A percentile compares a stretch with the other conserved stretches of the same genome.
Conservation (phyloP, 306 rosid genomes). For the Hylodesmum podocarpum region DNA sequence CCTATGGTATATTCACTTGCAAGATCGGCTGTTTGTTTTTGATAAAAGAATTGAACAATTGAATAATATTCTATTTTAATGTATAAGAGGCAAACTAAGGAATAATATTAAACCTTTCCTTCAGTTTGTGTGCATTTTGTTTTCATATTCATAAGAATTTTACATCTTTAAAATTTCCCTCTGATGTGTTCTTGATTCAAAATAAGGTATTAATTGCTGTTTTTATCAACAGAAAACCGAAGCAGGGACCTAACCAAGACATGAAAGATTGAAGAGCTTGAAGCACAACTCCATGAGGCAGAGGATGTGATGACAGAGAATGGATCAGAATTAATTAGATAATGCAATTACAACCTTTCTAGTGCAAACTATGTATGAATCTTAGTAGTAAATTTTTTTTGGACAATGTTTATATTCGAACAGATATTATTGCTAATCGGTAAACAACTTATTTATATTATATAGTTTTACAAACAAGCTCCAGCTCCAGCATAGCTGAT, state of each 20-base stretch:
- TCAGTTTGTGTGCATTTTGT: not conserved
- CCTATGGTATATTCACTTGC: too few species aligned
- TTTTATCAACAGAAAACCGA: conserved; percentile 13
- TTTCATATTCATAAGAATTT: not conserved
- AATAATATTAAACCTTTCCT: too few species aligned
- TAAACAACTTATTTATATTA: not conserved
- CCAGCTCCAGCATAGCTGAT: too few species aligned
- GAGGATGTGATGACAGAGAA: conserved; percentile 44
- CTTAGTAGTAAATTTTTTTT: not conserved
- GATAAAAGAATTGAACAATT: too few species aligned
- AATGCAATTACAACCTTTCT: not conserved
- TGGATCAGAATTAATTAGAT: conserved; percentile 28
- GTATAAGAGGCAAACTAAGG: too few species aligned
- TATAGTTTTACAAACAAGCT: too few species aligned
- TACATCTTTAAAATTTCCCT: not conserved
- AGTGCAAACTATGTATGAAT: not conserved
- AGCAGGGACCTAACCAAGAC: not conserved
- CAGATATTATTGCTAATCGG: not conserved
- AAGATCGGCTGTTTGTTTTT: too few species aligned
- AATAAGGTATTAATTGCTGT: not conserved
- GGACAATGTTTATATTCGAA: not conserved
- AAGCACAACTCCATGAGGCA: conserved; percentile 40
- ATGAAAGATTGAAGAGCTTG: conserved; percentile 34
- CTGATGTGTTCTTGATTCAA: not conserved
- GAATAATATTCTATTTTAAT: too few species aligned